Evolutionary conservation across 345 rosid genomes (phyloP).

Genomic region (Durio zibethinus): DNA sequence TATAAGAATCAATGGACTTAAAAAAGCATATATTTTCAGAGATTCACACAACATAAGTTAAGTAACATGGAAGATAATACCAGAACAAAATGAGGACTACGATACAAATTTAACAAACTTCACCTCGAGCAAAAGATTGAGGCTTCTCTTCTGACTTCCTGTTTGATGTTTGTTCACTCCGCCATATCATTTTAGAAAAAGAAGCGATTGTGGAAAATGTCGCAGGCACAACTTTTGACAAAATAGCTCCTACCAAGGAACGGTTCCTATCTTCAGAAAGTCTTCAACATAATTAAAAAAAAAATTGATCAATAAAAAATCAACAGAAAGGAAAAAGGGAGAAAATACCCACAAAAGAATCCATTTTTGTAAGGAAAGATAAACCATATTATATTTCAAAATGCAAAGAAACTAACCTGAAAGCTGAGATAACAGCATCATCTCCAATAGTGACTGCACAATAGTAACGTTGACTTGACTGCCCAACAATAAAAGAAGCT

Average conservation of each 20-base stretch:
- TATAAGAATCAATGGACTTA: background rate
- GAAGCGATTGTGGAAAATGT: slow-evolving; percentile 91
- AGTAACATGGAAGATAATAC: background rate
- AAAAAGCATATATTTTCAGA: background rate
- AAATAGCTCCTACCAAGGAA: slow-evolving; percentile 85
- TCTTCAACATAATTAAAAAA: slow-evolving; percentile 38
- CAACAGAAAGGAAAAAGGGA: background rate
- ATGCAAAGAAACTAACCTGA: slow-evolving; percentile 52
- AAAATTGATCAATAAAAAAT: slow-evolving; percentile 11
- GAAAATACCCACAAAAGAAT: background rate
- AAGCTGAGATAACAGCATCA: slow-evolving; percentile 93
- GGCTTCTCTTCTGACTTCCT: slow-evolving; percentile 63
- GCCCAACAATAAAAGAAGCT: slow-evolving; percentile 95
- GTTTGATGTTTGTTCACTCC: slow-evolving; percentile 56
- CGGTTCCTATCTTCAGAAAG: slow-evolving; percentile 88
- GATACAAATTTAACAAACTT: slow-evolving; percentile 3
- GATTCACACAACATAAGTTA: background rate
- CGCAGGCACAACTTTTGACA: slow-evolving; percentile 92
- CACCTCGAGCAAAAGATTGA: slow-evolving; percentile 89
- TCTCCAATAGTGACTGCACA: slow-evolving; percentile 90
- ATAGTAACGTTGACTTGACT: slow-evolving; percentile 95
- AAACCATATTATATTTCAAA: background rate
- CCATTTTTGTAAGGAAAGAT: background rate
- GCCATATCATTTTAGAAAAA: slow-evolving; percentile 87
- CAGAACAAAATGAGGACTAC: background rate